Evolutionary conservation across 2,329 filamentous ascomycete genomes (phyloP).

Genomic region (Biscogniauxia marginata): DNA sequence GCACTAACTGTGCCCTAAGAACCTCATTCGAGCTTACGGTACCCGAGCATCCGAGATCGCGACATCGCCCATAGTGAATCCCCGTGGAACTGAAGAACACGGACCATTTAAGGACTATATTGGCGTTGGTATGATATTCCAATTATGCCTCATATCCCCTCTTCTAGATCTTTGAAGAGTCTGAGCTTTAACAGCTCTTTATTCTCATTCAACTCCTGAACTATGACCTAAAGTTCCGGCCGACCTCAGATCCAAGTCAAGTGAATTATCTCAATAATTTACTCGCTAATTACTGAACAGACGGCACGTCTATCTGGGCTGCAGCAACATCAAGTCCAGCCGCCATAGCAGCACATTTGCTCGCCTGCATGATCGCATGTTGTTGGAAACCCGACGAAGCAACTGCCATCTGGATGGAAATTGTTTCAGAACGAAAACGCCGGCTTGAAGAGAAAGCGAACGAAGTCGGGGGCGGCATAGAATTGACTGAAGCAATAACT

Average conservation of each 20-base stretch:
- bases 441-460: conserved; percentile 2
- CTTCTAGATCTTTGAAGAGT: not conserved
- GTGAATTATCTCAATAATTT: no score
- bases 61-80: not conserved
- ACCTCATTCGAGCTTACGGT: conserved; percentile 8
- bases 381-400: conserved; percentile 26
- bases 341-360: conserved; percentile 31
- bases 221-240: no score
- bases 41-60: conserved; percentile 8
- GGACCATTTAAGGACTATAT: conserved; percentile 15
- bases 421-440: conserved; percentile 20
- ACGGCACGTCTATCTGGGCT: conserved; percentile 37
- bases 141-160: not conserved
- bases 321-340: conserved; percentile 34
- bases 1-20: no score
- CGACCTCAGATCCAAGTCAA: no score
- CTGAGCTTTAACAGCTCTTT: no score
- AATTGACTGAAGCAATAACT: conserved; percentile 1
- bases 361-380: conserved; percentile 32
- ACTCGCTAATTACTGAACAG: no score
- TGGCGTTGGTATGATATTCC: conserved; percentile 12
- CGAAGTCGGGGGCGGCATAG: not conserved
- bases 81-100: conserved; percentile 1
- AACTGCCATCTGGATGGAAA: conserved; percentile 29
- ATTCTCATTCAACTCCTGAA: no score